These are phyloP conservation scores for Stemphylium vesicarium DNA, from an alignment of 2,329 filamentous ascomycete genomes.

Conservation along the genomic window DNA sequence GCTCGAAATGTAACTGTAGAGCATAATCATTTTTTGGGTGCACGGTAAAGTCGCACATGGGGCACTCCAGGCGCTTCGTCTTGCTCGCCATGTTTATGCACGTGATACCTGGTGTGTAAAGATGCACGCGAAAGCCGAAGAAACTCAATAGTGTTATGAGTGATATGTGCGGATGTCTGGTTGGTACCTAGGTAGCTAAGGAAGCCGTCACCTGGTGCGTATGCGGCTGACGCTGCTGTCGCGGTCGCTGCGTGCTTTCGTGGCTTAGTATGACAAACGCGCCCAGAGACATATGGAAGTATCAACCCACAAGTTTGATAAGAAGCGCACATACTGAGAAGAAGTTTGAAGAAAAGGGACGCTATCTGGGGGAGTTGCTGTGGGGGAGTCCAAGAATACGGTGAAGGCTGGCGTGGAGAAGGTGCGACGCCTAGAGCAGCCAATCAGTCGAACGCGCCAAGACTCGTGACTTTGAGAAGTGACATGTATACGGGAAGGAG, in stretches of 20 bases:
- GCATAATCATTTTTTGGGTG: slow-evolving; percentile 39
- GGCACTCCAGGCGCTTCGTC: slow-evolving; percentile 40
- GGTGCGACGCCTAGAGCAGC: slow-evolving; percentile 12
- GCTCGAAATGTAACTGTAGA: slow-evolving; percentile 50
- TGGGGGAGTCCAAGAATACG: slow-evolving; percentile 1
- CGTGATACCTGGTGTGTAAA: slow-evolving; percentile 4
- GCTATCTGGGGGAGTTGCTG: slow-evolving; percentile 1
- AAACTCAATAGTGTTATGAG: neutral
- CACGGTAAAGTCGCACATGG: slow-evolving; percentile 44
- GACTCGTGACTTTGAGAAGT: slow-evolving; percentile 4
- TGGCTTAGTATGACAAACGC: slow-evolving; percentile 25
- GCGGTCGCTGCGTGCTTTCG: slow-evolving; percentile 15
- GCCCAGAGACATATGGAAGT: slow-evolving; percentile 2
- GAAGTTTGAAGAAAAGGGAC: neutral
- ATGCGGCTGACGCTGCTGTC: slow-evolving; percentile 9
- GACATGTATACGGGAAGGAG: neutral
- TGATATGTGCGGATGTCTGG: neutral
- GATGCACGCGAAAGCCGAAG: slow-evolving; percentile 3
- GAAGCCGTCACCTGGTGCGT: slow-evolving; percentile 16
- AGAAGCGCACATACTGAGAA: slow-evolving; percentile 22
- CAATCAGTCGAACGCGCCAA: slow-evolving; percentile 16
- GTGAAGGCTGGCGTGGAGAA: slow-evolving; percentile 21
- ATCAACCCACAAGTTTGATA: slow-evolving; percentile 10
- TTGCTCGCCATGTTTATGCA: slow-evolving; percentile 23
- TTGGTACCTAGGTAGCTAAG: slow-evolving; percentile 2